Percentiles rank a stretch among this genome's conserved stretches.
phyloP scores from a whole-genome alignment of 2,329 filamentous ascomycete species.

The Colletotrichum costaricense region DNA sequence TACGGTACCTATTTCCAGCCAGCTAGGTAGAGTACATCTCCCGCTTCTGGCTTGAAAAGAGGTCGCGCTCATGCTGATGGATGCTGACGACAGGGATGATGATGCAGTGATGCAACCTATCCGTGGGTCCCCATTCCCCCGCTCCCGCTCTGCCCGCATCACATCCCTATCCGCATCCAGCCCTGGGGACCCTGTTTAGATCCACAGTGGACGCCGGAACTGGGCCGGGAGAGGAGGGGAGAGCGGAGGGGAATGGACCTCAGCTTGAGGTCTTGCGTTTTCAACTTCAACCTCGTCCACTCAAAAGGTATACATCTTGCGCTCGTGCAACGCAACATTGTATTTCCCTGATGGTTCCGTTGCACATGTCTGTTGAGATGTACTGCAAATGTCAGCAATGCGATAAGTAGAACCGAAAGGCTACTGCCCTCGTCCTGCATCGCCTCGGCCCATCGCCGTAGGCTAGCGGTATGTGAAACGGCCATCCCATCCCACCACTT shows the following conservation, averaged over 20 bases:
- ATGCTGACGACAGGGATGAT: slow-evolving; percentile 16
- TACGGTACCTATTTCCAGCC: background rate
- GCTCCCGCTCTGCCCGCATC: slow-evolving; percentile 8
- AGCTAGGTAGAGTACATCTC: background rate
- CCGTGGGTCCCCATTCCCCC: slow-evolving; percentile 4
- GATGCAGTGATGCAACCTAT: slow-evolving; percentile 17
- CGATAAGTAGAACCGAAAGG: background rate
- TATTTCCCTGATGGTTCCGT: background rate
- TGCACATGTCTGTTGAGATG: background rate
- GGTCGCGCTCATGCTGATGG: background rate
- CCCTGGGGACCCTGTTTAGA: slow-evolving; percentile 10
- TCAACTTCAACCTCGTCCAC: slow-evolving; percentile 3
- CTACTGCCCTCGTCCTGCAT: background rate
- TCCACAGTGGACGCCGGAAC: slow-evolving; percentile 25
- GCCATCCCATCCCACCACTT: slow-evolving; percentile 20
- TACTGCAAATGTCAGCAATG: background rate
- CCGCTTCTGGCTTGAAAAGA: no score
- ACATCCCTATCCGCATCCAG: slow-evolving; percentile 1
- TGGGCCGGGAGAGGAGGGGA: slow-evolving; percentile 9
- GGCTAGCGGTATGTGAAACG: slow-evolving; percentile 27
- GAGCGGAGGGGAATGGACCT: background rate
- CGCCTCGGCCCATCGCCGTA: background rate
- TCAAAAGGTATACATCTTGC: background rate
- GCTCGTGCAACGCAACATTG: background rate
- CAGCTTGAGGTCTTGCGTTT: background rate